Evolutionary conservation across 2,329 filamentous ascomycete species (phyloP).

Genomic region (Phoma sp.): DNA sequence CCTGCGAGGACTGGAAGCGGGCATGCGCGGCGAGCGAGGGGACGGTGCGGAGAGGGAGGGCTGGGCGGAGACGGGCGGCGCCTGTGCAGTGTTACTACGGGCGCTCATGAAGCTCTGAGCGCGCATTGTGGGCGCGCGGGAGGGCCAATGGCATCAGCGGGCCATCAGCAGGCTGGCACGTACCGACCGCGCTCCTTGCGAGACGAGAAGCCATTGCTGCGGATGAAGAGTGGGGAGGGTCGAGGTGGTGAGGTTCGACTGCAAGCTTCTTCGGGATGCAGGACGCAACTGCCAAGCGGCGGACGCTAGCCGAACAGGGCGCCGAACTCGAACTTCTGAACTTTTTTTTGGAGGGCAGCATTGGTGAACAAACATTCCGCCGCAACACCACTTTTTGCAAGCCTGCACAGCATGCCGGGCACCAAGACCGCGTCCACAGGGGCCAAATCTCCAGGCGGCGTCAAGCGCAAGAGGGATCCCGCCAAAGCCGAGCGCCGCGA

Average conservation of each 20-base stretch:
- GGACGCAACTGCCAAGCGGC: conserved; percentile 28
- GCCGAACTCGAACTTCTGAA: background rate
- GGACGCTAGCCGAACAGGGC: conserved; percentile 26
- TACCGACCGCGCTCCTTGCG: conserved; percentile 94
- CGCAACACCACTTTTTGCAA: background rate
- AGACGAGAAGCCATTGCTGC: conserved; percentile 96
- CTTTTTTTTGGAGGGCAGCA: conserved; percentile 7
- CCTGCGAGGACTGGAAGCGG: conserved; percentile 76
- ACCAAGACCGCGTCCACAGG: conserved; percentile 30
- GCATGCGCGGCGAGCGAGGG: conserved; percentile 75
- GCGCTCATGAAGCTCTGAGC: background rate
- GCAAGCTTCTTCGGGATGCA: conserved; percentile 32
- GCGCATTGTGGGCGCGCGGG: conserved; percentile 31
- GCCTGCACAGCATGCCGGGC: conserved; percentile 44
- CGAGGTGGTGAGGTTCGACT: conserved; percentile 26
- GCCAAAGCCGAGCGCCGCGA: conserved; percentile 44
- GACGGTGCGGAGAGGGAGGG: conserved; percentile 74
- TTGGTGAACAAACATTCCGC: background rate
- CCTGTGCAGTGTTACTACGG: conserved; percentile 58
- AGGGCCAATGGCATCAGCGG: conserved; percentile 50
- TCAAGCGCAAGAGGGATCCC: conserved; percentile 53
- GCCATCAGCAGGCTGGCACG: conserved; percentile 53
- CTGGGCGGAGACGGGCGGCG: conserved; percentile 83
- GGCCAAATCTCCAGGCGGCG: conserved; percentile 30
- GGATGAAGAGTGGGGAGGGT: conserved; percentile 49